Evolutionary conservation across 371 early-diverging fungal species (phyloP).

Genomic region (Encephalitozoon romaleae): DNA sequence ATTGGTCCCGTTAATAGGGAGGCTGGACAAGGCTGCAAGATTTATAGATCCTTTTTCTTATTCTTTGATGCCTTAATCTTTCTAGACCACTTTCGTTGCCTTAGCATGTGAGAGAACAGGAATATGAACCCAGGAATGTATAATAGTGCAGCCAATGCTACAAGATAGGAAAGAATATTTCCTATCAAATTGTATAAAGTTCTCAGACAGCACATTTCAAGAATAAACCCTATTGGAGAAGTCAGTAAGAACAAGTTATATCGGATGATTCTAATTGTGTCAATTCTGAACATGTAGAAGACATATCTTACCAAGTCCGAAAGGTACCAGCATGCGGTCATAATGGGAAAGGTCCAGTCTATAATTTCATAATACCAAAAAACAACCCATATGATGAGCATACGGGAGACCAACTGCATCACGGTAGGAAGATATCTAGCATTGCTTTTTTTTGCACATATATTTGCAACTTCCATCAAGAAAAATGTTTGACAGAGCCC

Average conservation of each 20-base stretch:
- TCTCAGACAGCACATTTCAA: slow-evolving; percentile 27
- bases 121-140: slow-evolving; percentile 33
- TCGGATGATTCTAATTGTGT: slow-evolving; percentile 21
- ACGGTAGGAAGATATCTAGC: slow-evolving; percentile 35
- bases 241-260: slow-evolving; percentile 45
- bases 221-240: slow-evolving; percentile 34
- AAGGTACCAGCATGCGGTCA: slow-evolving; percentile 39
- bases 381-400: slow-evolving; percentile 40
- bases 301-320: slow-evolving; percentile 42
- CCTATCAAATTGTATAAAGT: not conserved
- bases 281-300: slow-evolving; percentile 30
- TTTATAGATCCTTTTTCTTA: not conserved
- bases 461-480: slow-evolving; percentile 44
- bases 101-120: slow-evolving; percentile 42
- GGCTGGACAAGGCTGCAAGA: not conserved
- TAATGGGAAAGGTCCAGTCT: slow-evolving; percentile 5
- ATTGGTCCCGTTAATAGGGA: not conserved
- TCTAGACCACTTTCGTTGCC: slow-evolving; percentile 13
- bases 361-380: slow-evolving; percentile 10
- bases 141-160: not conserved
- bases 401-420: slow-evolving; percentile 33
- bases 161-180: not conserved
- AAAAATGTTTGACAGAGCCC: slow-evolving; percentile 42
- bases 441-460: slow-evolving; percentile 22
- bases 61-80: not conserved